Conservation (phyloP, 1,284 basidiomycete species). For the Boletus smithii region DNA sequence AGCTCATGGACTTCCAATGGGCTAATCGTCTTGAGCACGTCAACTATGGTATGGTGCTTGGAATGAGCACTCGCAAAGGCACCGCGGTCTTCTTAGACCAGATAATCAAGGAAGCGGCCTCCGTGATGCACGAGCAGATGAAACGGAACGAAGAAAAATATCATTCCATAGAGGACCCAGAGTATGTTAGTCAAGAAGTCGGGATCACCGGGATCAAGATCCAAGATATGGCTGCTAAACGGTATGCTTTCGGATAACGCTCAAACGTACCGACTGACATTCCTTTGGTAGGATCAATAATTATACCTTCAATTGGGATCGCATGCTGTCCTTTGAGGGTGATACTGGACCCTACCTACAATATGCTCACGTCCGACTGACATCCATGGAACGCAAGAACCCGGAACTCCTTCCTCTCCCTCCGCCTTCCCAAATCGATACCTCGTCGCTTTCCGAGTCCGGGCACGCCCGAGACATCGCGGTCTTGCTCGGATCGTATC, state of each 20-base stretch:
- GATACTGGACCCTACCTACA: conserved; percentile 96
- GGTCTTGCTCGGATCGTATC: conserved; percentile 86
- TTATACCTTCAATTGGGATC: conserved; percentile 93
- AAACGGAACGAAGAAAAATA: conserved; percentile 93
- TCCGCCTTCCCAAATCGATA: conserved; percentile 64
- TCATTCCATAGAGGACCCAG: conserved; percentile 84
- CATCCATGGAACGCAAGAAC: conserved; percentile 92
- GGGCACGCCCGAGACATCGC: conserved; percentile 85
- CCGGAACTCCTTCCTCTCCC: conserved; percentile 83
- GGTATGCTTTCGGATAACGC: conserved; percentile 44
- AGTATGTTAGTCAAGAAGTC: conserved; percentile 78
- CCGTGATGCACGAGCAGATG: conserved; percentile 98
- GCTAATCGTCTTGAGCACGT: conserved; percentile 82
- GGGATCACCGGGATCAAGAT: conserved; percentile 98
- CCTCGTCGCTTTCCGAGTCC: conserved; percentile 63
- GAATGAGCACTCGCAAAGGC: conserved; percentile 97
- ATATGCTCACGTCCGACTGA: conserved; percentile 94
- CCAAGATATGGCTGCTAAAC: conserved; percentile 94
- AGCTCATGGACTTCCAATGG: conserved; percentile 89
- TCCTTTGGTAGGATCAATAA: conserved; percentile 77
- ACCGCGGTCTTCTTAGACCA: conserved; percentile 96
- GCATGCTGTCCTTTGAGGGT: conserved; percentile 96
- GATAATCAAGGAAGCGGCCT: conserved; percentile 88
- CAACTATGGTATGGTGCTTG: conserved; percentile 90
- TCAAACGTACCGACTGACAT: neutral